phyloP scores from a whole-genome alignment of 345 rosid genomes.

The Eucalyptus regnans region DNA sequence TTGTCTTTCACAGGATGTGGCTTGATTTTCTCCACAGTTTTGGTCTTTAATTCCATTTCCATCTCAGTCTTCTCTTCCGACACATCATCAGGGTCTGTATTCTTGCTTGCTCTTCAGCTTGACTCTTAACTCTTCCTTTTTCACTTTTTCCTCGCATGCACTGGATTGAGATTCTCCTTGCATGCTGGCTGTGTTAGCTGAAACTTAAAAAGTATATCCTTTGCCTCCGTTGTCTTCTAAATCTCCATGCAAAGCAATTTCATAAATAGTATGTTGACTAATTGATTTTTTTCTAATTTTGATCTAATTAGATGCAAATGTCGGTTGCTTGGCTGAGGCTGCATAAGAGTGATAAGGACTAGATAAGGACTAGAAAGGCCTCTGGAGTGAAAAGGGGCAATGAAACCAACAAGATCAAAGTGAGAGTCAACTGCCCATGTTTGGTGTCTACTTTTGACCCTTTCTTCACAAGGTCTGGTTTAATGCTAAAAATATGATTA shows the following conservation, averaged over 20 bases:
- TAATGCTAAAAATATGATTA: too few relatives aligned
- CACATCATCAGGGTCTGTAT: constrained; percentile 10
- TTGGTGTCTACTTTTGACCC: too few relatives aligned
- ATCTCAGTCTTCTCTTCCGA: constrained; percentile 20
- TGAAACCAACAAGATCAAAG: too few relatives aligned
- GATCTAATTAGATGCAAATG: too few relatives aligned
- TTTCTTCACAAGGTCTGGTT: too few relatives aligned
- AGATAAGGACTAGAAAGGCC: too few relatives aligned
- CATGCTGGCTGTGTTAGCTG: neutral
- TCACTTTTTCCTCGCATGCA: constrained; percentile 15
- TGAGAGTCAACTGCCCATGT: too few relatives aligned
- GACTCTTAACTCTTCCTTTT: constrained; percentile 42
- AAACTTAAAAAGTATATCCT: constrained; percentile 1
- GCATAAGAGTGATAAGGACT: too few relatives aligned
- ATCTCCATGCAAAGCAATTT: neutral
- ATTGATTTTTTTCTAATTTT: too few relatives aligned
- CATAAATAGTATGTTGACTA: neutral
- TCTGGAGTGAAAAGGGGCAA: too few relatives aligned
- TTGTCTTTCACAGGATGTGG: constrained; percentile 2
- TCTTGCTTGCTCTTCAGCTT: constrained; percentile 31
- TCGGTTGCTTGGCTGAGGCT: too few relatives aligned
- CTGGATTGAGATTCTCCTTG: constrained; percentile 12
- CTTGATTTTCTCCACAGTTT: constrained; percentile 46
- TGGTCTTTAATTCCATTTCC: constrained; percentile 48
- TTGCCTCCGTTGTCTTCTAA: neutral